phyloP scores from a whole-genome alignment of 495 filamentous ascomycete species.

The Viridothelium virens region DNA sequence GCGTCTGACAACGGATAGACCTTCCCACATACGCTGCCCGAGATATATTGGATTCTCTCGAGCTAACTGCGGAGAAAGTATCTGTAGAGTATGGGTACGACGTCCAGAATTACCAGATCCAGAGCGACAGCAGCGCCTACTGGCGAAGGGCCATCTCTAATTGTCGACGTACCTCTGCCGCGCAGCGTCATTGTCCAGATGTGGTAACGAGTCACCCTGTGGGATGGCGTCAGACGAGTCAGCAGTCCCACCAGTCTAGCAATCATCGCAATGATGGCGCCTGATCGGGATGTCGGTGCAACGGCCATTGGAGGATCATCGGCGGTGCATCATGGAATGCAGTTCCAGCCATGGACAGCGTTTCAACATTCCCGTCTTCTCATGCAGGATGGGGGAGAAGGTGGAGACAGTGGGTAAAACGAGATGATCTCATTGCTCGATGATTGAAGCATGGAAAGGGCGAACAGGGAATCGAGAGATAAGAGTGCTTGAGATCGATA shows the following conservation, averaged over 20 bases:
- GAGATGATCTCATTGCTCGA: background rate
- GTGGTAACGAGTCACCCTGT: background rate
- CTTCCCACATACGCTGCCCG: too few relatives aligned
- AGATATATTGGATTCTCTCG: too few relatives aligned
- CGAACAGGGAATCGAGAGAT: background rate
- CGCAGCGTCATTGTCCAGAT: background rate
- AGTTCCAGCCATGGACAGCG: too few relatives aligned
- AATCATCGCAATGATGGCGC: background rate
- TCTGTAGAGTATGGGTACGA: too few relatives aligned
- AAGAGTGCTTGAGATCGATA: background rate
- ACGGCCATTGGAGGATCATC: background rate
- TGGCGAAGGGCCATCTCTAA: too few relatives aligned
- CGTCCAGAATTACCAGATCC: too few relatives aligned
- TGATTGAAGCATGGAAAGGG: background rate
- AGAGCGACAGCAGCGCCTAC: too few relatives aligned
- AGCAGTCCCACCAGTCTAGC: background rate
- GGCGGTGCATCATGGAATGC: background rate
- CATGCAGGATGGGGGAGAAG: background rate
- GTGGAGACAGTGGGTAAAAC: background rate
- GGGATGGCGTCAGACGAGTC: constrained; percentile 5
- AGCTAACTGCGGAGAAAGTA: too few relatives aligned
- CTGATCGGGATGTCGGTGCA: background rate
- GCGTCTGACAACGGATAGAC: too few relatives aligned
- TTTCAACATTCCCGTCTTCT: too few relatives aligned
- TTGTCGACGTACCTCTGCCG: background rate